phyloP scores from a whole-genome alignment of 352 stramenopile genomes.

The Phytophthora melonis region DNA sequence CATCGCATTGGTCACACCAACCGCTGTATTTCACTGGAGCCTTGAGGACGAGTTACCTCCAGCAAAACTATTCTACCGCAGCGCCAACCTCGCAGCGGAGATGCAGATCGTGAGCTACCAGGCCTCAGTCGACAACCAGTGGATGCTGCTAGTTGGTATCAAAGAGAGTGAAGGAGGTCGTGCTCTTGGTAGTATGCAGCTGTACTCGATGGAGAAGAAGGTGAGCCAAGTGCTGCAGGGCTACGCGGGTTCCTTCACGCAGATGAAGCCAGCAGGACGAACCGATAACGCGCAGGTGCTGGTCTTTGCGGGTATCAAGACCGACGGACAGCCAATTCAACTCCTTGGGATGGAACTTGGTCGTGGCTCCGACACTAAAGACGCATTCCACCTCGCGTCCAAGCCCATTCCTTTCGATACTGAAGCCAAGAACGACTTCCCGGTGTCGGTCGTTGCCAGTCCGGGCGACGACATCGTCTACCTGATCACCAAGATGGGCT shows the following conservation, averaged over 20 bases:
- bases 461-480: conserved; percentile 95
- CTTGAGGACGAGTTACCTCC: conserved; percentile 92
- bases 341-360: conserved; percentile 99
- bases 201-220: conserved; percentile 98
- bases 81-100: conserved; percentile 90
- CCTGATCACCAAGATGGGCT: conserved; percentile 99
- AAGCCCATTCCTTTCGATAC: conserved; percentile 95
- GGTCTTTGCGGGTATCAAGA: conserved; percentile 79
- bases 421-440: conserved; percentile 93
- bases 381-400: conserved; percentile 93
- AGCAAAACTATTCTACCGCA: conserved; percentile 97
- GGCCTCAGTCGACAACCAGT: conserved; percentile 96
- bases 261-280: conserved; percentile 95
- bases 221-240: conserved; percentile 97
- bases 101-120: conserved; percentile 99
- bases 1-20: conserved; percentile 96
- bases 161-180: conserved; percentile 89
- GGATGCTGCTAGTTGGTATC: conserved; percentile 98
- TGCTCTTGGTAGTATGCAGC: conserved; percentile 97
- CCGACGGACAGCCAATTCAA: conserved; percentile 66
- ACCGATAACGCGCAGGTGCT: conserved; percentile 87
- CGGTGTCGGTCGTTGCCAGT: conserved; percentile 94
- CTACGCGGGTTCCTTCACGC: conserved; percentile 95
- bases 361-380: conserved; percentile 93
- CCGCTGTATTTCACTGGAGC: conserved; percentile 97